A percentile compares a stretch with the other conserved stretches of the same genome.
These are phyloP conservation scores for Hevea brasiliensis DNA, from an alignment of 345 rosid species.

Conservation along the genomic window DNA sequence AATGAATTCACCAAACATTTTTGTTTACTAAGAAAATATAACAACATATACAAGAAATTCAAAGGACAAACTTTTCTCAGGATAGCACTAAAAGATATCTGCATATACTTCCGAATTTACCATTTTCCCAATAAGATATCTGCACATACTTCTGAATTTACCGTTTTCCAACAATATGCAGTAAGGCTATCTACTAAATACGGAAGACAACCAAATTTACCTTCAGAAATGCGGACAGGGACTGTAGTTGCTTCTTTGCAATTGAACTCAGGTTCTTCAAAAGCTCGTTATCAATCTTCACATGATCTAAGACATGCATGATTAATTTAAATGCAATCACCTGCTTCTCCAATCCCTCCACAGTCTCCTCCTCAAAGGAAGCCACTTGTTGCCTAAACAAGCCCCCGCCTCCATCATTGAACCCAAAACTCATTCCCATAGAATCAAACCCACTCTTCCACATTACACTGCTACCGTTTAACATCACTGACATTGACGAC, in stretches of 20 bases:
- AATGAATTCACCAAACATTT: no score
- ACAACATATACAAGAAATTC: conserved; percentile 3
- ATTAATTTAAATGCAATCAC: conserved; percentile 84
- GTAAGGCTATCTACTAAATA: background rate
- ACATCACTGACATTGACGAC: conserved; percentile 25
- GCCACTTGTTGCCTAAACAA: conserved; percentile 60
- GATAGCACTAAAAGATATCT: background rate
- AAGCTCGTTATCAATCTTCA: conserved; percentile 65
- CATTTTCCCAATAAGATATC: background rate
- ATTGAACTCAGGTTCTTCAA: conserved; percentile 72
- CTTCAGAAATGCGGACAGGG: conserved; percentile 87
- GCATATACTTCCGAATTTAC: background rate
- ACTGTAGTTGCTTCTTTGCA: conserved; percentile 88
- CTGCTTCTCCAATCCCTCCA: conserved; percentile 89
- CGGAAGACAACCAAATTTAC: conserved; percentile 35
- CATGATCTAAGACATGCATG: conserved; percentile 64
- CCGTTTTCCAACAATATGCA: background rate
- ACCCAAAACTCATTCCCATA: conserved; percentile 38
- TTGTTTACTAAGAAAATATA: no score
- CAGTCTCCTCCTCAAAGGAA: conserved; percentile 80
- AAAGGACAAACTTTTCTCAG: background rate
- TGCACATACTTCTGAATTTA: background rate
- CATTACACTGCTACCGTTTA: conserved; percentile 57
- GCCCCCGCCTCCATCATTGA: conserved; percentile 47
- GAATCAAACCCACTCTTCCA: conserved; percentile 63